Conservation (phyloP, 345 rosid species). For the Camelina hispida region DNA sequence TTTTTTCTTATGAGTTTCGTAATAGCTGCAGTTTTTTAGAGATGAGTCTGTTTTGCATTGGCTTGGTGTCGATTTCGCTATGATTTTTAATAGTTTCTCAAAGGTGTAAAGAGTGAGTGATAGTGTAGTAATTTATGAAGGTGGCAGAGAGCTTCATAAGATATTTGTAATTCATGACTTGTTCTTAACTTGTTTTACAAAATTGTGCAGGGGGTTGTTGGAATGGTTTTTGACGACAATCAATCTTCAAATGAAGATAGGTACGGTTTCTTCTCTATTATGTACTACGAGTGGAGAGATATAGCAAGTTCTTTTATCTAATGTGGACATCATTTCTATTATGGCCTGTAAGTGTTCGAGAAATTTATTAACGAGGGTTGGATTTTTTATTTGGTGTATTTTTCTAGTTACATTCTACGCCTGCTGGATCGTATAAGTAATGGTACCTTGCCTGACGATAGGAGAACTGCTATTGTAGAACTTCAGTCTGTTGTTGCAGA, state of each 20-base stretch:
- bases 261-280: constrained; percentile 43
- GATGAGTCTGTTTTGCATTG: background rate
- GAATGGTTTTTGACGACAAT: constrained; percentile 89
- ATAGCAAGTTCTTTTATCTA: background rate
- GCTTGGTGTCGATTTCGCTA: background rate
- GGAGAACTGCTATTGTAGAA: constrained; percentile 84
- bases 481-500: constrained; percentile 93
- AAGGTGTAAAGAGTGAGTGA: background rate
- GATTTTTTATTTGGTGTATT: constrained; percentile 7
- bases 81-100: background rate
- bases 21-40: background rate
- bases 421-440: constrained; percentile 89
- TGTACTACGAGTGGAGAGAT: background rate
- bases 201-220: constrained; percentile 83
- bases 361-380: background rate
- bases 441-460: constrained; percentile 84
- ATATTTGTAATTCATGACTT: background rate
- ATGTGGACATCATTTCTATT: background rate
- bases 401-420: constrained; percentile 80
- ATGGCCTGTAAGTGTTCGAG: background rate
- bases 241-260: constrained; percentile 78
- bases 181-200: constrained; percentile 20
- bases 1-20: background rate
- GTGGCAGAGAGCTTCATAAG: background rate
- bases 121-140: background rate